These are phyloP conservation scores for Amoebophrya sp. DNA, from an alignment of 169 alveolate species.

Conservation along the genomic window DNA sequence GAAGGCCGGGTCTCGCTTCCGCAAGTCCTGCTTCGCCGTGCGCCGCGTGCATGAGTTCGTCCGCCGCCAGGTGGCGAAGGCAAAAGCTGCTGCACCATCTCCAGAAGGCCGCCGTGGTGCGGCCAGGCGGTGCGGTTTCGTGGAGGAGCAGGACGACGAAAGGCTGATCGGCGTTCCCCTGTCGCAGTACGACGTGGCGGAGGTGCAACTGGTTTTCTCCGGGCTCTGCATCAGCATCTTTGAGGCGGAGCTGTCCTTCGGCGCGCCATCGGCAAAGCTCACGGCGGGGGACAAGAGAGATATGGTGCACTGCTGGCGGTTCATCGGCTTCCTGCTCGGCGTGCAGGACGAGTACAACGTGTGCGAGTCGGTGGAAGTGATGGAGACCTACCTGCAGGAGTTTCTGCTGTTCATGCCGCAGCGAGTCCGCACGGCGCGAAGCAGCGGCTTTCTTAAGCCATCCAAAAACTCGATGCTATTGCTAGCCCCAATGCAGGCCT, in stretches of 20 bases:
- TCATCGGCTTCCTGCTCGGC: neutral
- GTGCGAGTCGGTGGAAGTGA: neutral
- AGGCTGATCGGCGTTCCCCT: neutral
- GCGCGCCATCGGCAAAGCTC: neutral
- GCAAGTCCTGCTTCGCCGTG: neutral
- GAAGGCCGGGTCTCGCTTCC: neutral
- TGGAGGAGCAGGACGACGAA: no score
- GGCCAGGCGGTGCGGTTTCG: no score
- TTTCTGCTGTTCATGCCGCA: neutral
- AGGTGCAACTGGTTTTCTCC: neutral
- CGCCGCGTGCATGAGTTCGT: neutral
- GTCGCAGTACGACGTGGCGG: neutral
- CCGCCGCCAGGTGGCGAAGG: neutral
- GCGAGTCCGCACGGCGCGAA: neutral
- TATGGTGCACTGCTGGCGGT: neutral
- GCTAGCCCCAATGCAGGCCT: no score
- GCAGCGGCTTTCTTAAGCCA: neutral
- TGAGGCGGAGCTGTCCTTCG: neutral
- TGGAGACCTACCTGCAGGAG: neutral
- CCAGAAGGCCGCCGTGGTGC: no score
- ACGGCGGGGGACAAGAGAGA: neutral
- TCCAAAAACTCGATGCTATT: no score
- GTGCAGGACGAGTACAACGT: neutral
- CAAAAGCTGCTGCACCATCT: no score
- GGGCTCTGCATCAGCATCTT: neutral